Percentiles rank a stretch among this genome's conserved stretches.
These are phyloP conservation scores for Tylopilus sp. DNA, from an alignment of 1,284 basidiomycete species.

Conservation along the genomic window DNA sequence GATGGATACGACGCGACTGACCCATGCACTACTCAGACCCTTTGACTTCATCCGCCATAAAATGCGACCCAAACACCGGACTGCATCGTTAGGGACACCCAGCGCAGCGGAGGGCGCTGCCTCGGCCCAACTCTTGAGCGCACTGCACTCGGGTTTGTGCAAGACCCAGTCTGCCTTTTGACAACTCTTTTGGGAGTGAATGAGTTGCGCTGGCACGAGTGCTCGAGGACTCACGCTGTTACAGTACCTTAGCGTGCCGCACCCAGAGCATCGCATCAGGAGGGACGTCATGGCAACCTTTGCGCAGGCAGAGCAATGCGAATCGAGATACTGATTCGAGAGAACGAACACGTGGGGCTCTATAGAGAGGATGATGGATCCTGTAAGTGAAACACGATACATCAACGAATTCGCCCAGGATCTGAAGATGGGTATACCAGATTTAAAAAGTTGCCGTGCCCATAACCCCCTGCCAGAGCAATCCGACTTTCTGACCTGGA, in stretches of 20 bases:
- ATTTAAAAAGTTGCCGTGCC: conserved; percentile 32
- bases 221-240: conserved; percentile 43
- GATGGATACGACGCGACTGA: conserved; percentile 35
- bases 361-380: conserved; percentile 51
- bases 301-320: conserved; percentile 68
- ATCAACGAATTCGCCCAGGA: conserved; percentile 3
- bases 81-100: conserved; percentile 62
- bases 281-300: conserved; percentile 33
- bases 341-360: conserved; percentile 63
- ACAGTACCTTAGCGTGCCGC: conserved; percentile 70
- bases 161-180: conserved; percentile 72
- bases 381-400: conserved; percentile 35
- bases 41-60: conserved; percentile 61
- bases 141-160: conserved; percentile 75
- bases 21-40: conserved; percentile 55
- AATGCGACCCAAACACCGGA: conserved; percentile 72
- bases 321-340: conserved; percentile 56
- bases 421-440: conserved; percentile 34
- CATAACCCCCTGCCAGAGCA: conserved; percentile 40
- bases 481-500: conserved; percentile 33
- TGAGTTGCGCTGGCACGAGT: background rate
- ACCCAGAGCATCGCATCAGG: conserved; percentile 67
- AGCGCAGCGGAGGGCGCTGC: conserved; percentile 44
- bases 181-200: conserved; percentile 50
- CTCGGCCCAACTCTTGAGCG: conserved; percentile 55